These are phyloP conservation scores for Fusarium ambrosium DNA, from an alignment of 2,329 filamentous ascomycete genomes.

Conservation along the genomic window DNA sequence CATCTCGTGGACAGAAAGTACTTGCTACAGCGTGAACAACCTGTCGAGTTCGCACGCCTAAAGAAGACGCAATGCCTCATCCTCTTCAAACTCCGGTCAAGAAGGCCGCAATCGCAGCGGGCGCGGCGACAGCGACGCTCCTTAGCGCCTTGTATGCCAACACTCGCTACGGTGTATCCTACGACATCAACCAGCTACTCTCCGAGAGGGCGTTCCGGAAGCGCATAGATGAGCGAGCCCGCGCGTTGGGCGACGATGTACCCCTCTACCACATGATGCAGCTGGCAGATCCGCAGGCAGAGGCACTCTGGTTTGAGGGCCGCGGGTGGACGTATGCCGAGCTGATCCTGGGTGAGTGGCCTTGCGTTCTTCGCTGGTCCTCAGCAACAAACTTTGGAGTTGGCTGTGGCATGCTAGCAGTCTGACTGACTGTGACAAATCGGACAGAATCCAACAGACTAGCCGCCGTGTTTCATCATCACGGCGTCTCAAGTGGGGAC, in stretches of 20 bases:
- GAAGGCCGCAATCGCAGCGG: background rate
- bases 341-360: background rate
- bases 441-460: background rate
- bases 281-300: background rate
- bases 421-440: background rate
- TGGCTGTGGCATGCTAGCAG: background rate
- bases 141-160: background rate
- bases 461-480: background rate
- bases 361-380: background rate
- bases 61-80: background rate
- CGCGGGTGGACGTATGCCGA: background rate
- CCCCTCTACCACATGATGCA: background rate
- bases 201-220: background rate
- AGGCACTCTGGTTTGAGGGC: background rate
- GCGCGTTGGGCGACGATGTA: background rate
- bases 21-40: background rate
- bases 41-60: background rate
- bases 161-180: background rate
- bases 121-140: background rate
- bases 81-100: background rate
- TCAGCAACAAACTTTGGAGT: background rate
- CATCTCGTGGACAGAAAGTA: background rate
- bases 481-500: background rate
- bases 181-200: background rate
- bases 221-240: background rate